Evolutionary conservation across 2,329 filamentous ascomycete species (phyloP).

Genomic region (Xylaria multiplex): DNA sequence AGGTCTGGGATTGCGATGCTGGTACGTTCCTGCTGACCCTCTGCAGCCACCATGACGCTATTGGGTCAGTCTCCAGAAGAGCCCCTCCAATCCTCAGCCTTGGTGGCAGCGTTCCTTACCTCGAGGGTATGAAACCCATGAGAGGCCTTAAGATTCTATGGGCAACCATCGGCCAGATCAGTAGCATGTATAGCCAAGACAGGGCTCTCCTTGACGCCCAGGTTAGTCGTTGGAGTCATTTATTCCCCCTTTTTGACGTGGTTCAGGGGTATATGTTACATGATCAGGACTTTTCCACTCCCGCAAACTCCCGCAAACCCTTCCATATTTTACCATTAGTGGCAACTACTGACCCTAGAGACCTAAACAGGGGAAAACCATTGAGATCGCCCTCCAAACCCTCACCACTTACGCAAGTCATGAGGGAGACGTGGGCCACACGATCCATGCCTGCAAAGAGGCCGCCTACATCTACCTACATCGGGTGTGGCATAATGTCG

Average conservation of each 20-base stretch:
- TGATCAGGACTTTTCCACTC: too few relatives aligned
- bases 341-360: too few relatives aligned
- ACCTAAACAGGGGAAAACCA: conserved; percentile 5
- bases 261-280: too few relatives aligned
- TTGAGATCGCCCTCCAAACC: conserved; percentile 19
- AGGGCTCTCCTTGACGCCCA: conserved; percentile 22
- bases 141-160: conserved; percentile 25
- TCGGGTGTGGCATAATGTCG: conserved; percentile 45
- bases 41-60: conserved; percentile 48
- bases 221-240: too few relatives aligned
- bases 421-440: conserved; percentile 42
- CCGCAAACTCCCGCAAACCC: too few relatives aligned
- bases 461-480: conserved; percentile 49
- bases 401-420: neutral
- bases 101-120: conserved; percentile 37
- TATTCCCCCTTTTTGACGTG: too few relatives aligned
- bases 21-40: conserved; percentile 47
- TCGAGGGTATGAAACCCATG: conserved; percentile 29
- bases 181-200: conserved; percentile 27
- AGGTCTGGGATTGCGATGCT: conserved; percentile 39
- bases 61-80: conserved; percentile 46
- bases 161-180: conserved; percentile 30
- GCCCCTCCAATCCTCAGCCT: conserved; percentile 41
- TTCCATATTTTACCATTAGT: too few relatives aligned
- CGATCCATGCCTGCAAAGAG: conserved; percentile 47